A percentile compares a stretch with the other conserved stretches of the same genome.
Conservation (phyloP, 768 basidiomycete species). For the Leccinum subgranulosum region DNA sequence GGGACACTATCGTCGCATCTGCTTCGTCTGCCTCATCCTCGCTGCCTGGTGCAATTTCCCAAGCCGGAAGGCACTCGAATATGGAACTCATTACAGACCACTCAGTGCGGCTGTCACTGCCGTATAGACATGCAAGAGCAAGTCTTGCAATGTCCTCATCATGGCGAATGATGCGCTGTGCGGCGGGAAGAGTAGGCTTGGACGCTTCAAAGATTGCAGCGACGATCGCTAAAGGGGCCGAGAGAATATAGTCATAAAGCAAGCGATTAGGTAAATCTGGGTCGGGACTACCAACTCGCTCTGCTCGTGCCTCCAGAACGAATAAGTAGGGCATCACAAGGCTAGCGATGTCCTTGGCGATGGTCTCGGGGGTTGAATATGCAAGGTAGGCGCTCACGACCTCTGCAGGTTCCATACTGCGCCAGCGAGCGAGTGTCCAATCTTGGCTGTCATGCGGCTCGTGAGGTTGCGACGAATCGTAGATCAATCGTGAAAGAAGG, state of each 20-base stretch:
- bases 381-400: slow-evolving; percentile 75
- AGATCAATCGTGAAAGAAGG: slow-evolving; percentile 81
- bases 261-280: slow-evolving; percentile 58
- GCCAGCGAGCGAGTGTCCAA: slow-evolving; percentile 80
- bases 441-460: slow-evolving; percentile 47
- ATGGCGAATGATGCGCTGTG: slow-evolving; percentile 71
- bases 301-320: slow-evolving; percentile 84
- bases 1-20: slow-evolving; percentile 78
- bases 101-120: slow-evolving; percentile 63
- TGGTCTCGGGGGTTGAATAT: slow-evolving; percentile 60
- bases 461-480: slow-evolving; percentile 59
- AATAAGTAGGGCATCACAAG: slow-evolving; percentile 92
- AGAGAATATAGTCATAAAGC: slow-evolving; percentile 70
- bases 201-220: slow-evolving; percentile 85
- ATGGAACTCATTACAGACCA: slow-evolving; percentile 88
- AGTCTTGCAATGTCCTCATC: slow-evolving; percentile 84
- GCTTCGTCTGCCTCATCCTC: slow-evolving; percentile 69
- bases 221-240: slow-evolving; percentile 61
- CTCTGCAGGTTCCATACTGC: slow-evolving; percentile 56
- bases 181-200: slow-evolving; percentile 76
- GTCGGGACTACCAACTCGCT: slow-evolving; percentile 74
- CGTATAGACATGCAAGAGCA: slow-evolving; percentile 88
- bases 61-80: slow-evolving; percentile 95
- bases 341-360: slow-evolving; percentile 65
- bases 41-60: slow-evolving; percentile 59